Evolutionary conservation across 2,329 filamentous ascomycete species (phyloP).

Genomic region (Calycina herbarum): DNA sequence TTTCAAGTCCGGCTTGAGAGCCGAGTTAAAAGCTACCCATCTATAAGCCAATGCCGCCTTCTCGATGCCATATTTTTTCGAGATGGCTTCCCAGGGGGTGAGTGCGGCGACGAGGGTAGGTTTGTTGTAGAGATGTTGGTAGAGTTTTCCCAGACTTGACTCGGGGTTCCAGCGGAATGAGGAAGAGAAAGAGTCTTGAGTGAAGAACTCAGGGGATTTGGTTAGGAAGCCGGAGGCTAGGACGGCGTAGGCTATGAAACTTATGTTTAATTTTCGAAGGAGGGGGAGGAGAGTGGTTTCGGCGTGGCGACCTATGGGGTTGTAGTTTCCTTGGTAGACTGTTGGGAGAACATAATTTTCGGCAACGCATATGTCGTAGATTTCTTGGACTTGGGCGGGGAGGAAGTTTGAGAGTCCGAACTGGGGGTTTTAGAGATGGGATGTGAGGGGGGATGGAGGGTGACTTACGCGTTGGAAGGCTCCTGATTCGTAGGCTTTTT

Average conservation of each 20-base stretch:
- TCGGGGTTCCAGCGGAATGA: constrained; percentile 31
- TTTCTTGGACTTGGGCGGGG: constrained; percentile 33
- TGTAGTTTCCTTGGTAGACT: constrained; percentile 40
- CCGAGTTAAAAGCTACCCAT: constrained; percentile 39
- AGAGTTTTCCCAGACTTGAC: constrained; percentile 18
- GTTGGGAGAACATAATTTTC: constrained; percentile 36
- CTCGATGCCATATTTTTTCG: constrained; percentile 33
- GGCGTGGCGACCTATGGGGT: constrained; percentile 46
- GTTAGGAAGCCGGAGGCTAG: constrained; percentile 64
- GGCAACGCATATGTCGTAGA: constrained; percentile 35
- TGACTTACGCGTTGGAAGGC: constrained; percentile 60
- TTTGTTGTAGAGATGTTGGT: constrained; percentile 31
- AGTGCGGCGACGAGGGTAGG: constrained; percentile 29
- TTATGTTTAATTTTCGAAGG: constrained; percentile 42
- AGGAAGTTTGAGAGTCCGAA: constrained; percentile 41
- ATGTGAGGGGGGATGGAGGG: not conserved
- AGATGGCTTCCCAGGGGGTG: constrained; percentile 34
- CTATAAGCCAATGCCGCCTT: constrained; percentile 41
- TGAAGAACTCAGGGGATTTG: constrained; percentile 23
- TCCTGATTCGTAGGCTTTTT: constrained; percentile 75
- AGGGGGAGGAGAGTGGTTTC: constrained; percentile 62
- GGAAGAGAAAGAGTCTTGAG: constrained; percentile 8
- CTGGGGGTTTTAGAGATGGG: constrained; percentile 30
- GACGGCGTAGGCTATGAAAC: constrained; percentile 59
- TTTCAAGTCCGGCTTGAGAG: constrained; percentile 30